Evolutionary conservation across 805 yeast genomes (phyloP).

Genomic region (Candida rishiriensis): DNA sequence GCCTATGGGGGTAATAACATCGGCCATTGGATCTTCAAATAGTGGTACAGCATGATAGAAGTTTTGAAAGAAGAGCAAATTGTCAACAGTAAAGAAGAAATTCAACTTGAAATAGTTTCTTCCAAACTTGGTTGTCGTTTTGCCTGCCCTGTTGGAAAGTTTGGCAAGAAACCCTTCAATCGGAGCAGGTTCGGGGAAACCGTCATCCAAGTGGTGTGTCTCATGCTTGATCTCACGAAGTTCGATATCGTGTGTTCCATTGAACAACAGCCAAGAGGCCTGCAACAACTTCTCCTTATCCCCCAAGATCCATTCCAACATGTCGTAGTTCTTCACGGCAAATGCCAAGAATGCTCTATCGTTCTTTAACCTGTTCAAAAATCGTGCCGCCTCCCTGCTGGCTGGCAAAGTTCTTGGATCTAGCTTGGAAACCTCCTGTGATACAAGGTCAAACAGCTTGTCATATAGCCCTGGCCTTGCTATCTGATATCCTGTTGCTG

Average conservation of each 20-base stretch:
- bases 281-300: constrained; percentile 38
- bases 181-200: constrained; percentile 56
- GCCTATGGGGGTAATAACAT: constrained; percentile 33
- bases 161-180: constrained; percentile 77
- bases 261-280: constrained; percentile 40
- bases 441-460: constrained; percentile 35
- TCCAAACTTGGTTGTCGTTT: constrained; percentile 19
- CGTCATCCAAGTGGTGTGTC: constrained; percentile 28
- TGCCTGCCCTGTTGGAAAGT: constrained; percentile 48
- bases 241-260: constrained; percentile 52
- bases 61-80: constrained; percentile 54
- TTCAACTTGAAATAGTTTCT: constrained; percentile 45
- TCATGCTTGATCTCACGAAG: constrained; percentile 44
- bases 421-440: constrained; percentile 20
- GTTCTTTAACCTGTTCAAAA: constrained; percentile 18
- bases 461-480: constrained; percentile 30
- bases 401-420: constrained; percentile 2
- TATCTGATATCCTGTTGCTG: constrained; percentile 21
- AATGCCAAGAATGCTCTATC: constrained; percentile 29
- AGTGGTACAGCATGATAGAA: constrained; percentile 62
- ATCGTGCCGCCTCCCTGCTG: constrained; percentile 6
- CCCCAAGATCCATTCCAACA: constrained; percentile 65
- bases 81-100: constrained; percentile 61
- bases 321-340: constrained; percentile 66
- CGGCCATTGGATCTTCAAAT: constrained; percentile 22